Evolutionary conservation across 768 basidiomycete genomes (phyloP).

Genomic region (Pulveroboletus frians): DNA sequence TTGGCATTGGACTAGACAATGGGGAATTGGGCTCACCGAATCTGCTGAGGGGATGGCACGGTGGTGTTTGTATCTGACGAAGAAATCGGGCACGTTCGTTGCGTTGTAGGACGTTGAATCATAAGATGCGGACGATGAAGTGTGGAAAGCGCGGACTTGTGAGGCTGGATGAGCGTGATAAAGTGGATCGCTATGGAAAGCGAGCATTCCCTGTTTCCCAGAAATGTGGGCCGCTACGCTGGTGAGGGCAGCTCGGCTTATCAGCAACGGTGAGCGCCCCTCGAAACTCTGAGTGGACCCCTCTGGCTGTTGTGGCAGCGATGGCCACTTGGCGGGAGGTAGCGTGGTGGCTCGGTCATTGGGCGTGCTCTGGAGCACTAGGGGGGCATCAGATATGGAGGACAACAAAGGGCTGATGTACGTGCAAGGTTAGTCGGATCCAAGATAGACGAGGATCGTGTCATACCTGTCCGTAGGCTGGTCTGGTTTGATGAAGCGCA

Average conservation of each 20-base stretch:
- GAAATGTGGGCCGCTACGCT: no score
- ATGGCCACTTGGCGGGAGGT: not conserved
- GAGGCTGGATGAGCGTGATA: not conserved
- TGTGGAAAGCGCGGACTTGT: slow-evolving; percentile 20
- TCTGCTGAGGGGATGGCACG: slow-evolving; percentile 1
- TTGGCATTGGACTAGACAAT: not conserved
- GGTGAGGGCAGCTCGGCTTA: no score
- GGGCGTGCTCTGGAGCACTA: not conserved
- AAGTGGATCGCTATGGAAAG: no score
- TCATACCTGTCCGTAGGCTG: slow-evolving; percentile 30
- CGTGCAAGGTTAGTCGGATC: slow-evolving; percentile 30
- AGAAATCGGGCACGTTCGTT: slow-evolving; percentile 24
- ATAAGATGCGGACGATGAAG: slow-evolving; percentile 12
- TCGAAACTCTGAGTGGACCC: no score
- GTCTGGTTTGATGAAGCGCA: no score
- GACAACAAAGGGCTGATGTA: slow-evolving; percentile 17
- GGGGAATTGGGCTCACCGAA: slow-evolving; percentile 3
- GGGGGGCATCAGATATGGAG: not conserved
- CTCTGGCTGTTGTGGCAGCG: no score
- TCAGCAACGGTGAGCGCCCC: no score
- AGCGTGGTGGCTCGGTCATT: not conserved
- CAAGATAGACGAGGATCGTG: slow-evolving; percentile 24
- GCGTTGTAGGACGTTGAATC: slow-evolving; percentile 27
- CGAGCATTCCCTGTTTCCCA: no score
- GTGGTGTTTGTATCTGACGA: slow-evolving; percentile 24